phyloP scores from a whole-genome alignment of 2,329 filamentous ascomycete genomes.

The Calonectria honghensis region DNA sequence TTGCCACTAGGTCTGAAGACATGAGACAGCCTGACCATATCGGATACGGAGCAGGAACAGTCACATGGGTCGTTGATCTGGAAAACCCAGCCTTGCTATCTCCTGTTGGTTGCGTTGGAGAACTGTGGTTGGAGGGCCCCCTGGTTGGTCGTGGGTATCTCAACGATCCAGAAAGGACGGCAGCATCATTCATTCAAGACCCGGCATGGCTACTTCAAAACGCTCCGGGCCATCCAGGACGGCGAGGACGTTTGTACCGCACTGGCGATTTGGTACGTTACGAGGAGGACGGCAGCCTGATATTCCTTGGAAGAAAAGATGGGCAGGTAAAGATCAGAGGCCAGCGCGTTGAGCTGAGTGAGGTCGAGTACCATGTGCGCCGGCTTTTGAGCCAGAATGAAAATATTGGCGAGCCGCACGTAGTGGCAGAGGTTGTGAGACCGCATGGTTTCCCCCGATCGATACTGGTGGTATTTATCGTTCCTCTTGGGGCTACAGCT shows the following conservation, averaged over 20 bases:
- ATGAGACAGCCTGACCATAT: constrained; percentile 15
- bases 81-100: constrained; percentile 4
- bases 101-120: constrained; percentile 30
- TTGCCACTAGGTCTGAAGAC: constrained; percentile 12
- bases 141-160: constrained; percentile 70
- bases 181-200: constrained; percentile 56
- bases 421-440: constrained; percentile 17
- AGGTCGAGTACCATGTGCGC: constrained; percentile 46
- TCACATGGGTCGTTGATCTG: constrained; percentile 29
- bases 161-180: constrained; percentile 61
- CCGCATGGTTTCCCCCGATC: constrained; percentile 19
- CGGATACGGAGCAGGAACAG: constrained; percentile 5
- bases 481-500: neutral
- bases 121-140: constrained; percentile 62
- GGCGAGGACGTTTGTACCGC: constrained; percentile 59
- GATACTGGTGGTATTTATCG: constrained; percentile 16
- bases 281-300: constrained; percentile 61
- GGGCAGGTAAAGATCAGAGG: constrained; percentile 75
- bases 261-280: constrained; percentile 68
- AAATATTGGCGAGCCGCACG: constrained; percentile 21
- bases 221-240: constrained; percentile 2
- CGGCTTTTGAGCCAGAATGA: constrained; percentile 13
- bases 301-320: constrained; percentile 71
- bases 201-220: constrained; percentile 26
- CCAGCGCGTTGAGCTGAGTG: constrained; percentile 68